phyloP scores from a whole-genome alignment of 495 filamentous ascomycete genomes.

The Oleoguttula mirabilis region DNA sequence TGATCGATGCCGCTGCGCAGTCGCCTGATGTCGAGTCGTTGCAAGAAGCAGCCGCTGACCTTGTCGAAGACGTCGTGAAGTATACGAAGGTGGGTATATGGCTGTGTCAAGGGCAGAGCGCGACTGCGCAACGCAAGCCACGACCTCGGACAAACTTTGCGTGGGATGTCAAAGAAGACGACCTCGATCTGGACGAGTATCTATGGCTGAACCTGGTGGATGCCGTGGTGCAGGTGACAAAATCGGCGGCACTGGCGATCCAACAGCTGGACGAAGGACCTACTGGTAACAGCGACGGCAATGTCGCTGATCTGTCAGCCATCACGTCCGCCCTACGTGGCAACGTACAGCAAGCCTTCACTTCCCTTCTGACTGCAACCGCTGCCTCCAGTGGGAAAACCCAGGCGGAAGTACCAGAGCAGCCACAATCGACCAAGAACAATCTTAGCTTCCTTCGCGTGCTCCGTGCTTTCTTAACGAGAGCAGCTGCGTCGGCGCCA shows the following conservation, averaged over 20 bases:
- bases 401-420: conserved; percentile 16
- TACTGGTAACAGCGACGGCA: conserved; percentile 1
- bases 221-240: conserved; percentile 66
- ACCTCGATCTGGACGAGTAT: conserved; percentile 61
- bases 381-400: conserved; percentile 42
- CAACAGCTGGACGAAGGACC: not conserved
- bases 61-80: conserved; percentile 70
- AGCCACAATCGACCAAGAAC: conserved; percentile 26
- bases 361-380: conserved; percentile 55
- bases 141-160: conserved; percentile 23
- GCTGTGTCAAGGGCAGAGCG: conserved; percentile 82
- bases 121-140: conserved; percentile 34
- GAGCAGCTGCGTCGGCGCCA: conserved; percentile 68
- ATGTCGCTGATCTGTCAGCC: conserved; percentile 25
- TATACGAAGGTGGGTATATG: conserved; percentile 85
- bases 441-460: conserved; percentile 73
- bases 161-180: conserved; percentile 35
- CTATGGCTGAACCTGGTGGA: conserved; percentile 92
- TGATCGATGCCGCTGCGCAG: conserved; percentile 46
- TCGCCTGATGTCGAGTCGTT: conserved; percentile 43
- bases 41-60: conserved; percentile 44
- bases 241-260: conserved; percentile 22
- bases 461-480: conserved; percentile 76
- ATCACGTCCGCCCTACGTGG: conserved; percentile 55
- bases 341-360: conserved; percentile 82